These are phyloP conservation scores for Suillus ampliporus DNA, from an alignment of 768 basidiomycete genomes.

Conservation along the genomic window DNA sequence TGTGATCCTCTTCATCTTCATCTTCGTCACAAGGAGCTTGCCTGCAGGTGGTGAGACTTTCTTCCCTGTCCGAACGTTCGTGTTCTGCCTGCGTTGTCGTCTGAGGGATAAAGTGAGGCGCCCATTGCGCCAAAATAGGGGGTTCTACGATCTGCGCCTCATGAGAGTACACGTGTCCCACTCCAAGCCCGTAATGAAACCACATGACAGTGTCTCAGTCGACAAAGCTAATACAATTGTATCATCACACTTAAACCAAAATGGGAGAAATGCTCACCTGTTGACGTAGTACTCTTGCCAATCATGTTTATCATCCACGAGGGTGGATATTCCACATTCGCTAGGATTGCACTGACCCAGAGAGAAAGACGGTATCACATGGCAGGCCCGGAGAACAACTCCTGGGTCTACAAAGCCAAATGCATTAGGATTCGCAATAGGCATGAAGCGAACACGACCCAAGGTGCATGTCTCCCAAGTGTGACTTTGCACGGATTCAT, in stretches of 20 bases:
- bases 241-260: too few species aligned
- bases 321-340: not conserved
- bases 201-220: constrained; percentile 10
- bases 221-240: constrained; percentile 3
- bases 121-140: too few species aligned
- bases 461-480: not conserved
- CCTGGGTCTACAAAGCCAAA: constrained; percentile 9
- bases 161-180: constrained; percentile 9
- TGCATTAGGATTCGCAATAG: not conserved
- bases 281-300: not conserved
- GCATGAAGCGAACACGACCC: not conserved
- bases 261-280: not conserved
- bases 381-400: not conserved
- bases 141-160: too few species aligned
- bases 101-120: too few species aligned
- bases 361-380: constrained; percentile 2
- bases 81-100: too few species aligned
- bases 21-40: too few species aligned
- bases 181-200: constrained; percentile 5
- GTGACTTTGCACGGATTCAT: not conserved
- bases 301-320: not conserved
- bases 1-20: not conserved
- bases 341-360: not conserved
- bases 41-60: too few species aligned
- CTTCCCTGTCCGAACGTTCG: too few species aligned